phyloP scores from a whole-genome alignment of 768 basidiomycete species.

The Panus rudis region DNA sequence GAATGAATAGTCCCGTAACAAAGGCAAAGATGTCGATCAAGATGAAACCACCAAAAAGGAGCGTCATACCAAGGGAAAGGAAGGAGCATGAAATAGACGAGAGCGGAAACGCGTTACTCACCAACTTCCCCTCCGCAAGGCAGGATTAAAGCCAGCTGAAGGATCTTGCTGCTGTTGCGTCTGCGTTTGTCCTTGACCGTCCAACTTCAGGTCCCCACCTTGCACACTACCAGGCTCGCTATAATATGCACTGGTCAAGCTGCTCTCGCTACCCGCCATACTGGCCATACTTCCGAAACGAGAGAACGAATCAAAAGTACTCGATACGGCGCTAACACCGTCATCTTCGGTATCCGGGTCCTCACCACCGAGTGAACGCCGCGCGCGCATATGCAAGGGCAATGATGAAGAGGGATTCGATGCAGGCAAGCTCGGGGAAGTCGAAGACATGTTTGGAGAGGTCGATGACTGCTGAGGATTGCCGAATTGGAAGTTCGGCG shows the following conservation, averaged over 20 bases:
- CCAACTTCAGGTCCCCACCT: neutral
- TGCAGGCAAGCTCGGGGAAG: conserved; percentile 9
- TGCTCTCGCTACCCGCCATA: conserved; percentile 21
- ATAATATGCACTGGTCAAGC: conserved; percentile 21
- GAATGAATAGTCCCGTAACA: too few species aligned
- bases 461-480: conserved; percentile 10
- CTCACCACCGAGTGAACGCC: conserved; percentile 3
- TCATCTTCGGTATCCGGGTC: conserved; percentile 17
- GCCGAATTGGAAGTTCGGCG: conserved; percentile 22
- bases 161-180: neutral
- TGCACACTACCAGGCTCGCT: conserved; percentile 16
- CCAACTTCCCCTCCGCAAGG: conserved; percentile 14
- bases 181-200: conserved; percentile 1
- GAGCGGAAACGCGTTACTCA: conserved; percentile 9
- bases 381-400: conserved; percentile 1
- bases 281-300: conserved; percentile 21
- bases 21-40: too few species aligned
- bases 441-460: conserved; percentile 2
- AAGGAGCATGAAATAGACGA: neutral
- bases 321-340: conserved; percentile 11
- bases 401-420: conserved; percentile 5
- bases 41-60: neutral
- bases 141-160: too few species aligned
- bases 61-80: neutral
- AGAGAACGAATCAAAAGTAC: conserved; percentile 11